Evolutionary conservation across 441 rosid genomes (phyloP), one percentile per base, ranked within the genome.

Genomic region (Oxalis stricta): DNA sequence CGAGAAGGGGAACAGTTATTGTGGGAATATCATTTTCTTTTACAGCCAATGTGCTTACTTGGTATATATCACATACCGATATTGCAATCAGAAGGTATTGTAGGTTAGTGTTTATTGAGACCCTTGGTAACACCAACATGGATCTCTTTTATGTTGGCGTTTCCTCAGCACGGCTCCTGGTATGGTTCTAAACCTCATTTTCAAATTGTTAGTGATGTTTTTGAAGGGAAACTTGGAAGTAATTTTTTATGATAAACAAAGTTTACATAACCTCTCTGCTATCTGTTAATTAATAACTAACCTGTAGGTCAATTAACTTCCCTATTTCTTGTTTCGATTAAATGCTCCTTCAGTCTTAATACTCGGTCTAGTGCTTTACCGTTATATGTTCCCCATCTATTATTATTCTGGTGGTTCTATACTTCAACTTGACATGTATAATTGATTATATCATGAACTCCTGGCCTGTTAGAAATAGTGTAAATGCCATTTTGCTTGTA

Each of bases 71-170:
- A 42, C 62, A 36, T 58, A 50, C 75, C 66, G 70, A 64, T 69
- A 38, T 41, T 65, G 52, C 38, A 60, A 41, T 56, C 60, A 71
- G 61, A 71, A 62, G 58, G 58, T 69, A 58, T 64, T 72, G 77
- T 69, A 74, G 77, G 65, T 67, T 77, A 72, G 79, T 69, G 53
- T 70, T 33, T 71, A 46, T 68, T 61, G 65, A n/a, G 64, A 64
- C 64, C 40, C 56, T 48, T 66, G 75, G 56, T 73, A 59, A 66
- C 74, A 64, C 81, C 76, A 71, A 60, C 76, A 69, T 62, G 64
- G 63, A 52, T 50, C n/a, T 45, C 35, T 48, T 57, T 54, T 55
- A 49, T 73, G 82, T 79, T 79, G 77, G 77, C 73, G 71, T 68
- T 58, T 52, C 69, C 63, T 59, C 78, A 44, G 69, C 83, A 50